These are phyloP conservation scores for Talaromyces albobiverticillius DNA, from an alignment of 2,329 filamentous ascomycete species.

Conservation along the genomic window DNA sequence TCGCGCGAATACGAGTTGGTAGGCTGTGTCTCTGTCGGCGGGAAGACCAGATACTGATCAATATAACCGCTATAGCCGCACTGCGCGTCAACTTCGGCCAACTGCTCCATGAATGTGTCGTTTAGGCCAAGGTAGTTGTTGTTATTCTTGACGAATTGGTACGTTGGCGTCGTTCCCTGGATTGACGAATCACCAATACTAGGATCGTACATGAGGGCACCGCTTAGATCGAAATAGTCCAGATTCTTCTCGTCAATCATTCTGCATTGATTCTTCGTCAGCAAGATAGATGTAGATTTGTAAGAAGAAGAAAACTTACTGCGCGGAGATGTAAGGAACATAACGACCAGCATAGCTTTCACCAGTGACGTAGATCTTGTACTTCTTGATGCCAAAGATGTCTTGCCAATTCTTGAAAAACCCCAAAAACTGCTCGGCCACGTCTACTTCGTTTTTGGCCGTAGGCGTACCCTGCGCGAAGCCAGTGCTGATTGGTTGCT, in stretches of 20 bases:
- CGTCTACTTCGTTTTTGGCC: conserved; percentile 64
- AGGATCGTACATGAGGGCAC: conserved; percentile 69
- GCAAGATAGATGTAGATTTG: too few species aligned
- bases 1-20: conserved; percentile 44
- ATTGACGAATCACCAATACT: conserved; percentile 44
- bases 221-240: conserved; percentile 62
- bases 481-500: conserved; percentile 57
- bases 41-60: conserved; percentile 55
- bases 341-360: conserved; percentile 69
- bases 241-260: conserved; percentile 67
- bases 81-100: conserved; percentile 38
- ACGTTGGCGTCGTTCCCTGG: conserved; percentile 32
- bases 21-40: conserved; percentile 48
- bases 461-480: conserved; percentile 65
- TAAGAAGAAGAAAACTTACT: conserved; percentile 26
- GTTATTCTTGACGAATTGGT: conserved; percentile 43
- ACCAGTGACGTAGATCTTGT: conserved; percentile 71
- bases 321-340: conserved; percentile 68
- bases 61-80: conserved; percentile 48
- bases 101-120: conserved; percentile 36
- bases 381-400: conserved; percentile 64
- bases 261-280: too few species aligned
- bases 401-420: conserved; percentile 78
- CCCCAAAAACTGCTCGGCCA: conserved; percentile 67
- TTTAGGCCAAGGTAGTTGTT: conserved; percentile 46